A percentile compares a stretch with the other conserved stretches of the same genome.
Evolutionary conservation across 345 rosid genomes (phyloP).

Genomic region (Citropsis articulata): DNA sequence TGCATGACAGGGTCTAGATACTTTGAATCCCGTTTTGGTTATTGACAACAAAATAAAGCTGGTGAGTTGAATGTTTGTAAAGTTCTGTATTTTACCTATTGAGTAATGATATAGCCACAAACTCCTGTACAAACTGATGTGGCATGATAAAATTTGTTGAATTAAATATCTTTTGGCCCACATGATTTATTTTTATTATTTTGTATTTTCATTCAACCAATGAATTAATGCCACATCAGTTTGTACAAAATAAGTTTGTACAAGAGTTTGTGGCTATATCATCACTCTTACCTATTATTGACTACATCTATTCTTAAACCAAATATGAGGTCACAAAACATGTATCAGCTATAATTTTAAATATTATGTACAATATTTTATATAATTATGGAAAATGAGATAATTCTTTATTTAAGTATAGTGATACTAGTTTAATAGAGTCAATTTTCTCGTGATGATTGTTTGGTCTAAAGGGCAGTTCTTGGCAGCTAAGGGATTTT

Average conservation of each 20-base stretch:
- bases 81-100: neutral
- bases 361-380: neutral
- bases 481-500: neutral
- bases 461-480: neutral
- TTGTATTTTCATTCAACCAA: no score
- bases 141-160: no score
- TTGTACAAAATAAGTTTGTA: no score
- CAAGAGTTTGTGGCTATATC: no score
- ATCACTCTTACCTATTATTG: neutral
- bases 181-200: no score
- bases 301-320: neutral
- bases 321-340: neutral
- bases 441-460: neutral
- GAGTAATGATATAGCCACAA: no score
- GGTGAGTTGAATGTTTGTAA: conserved; percentile 34
- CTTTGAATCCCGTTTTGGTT: conserved; percentile 46
- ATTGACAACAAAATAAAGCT: conserved; percentile 51
- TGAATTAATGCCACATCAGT: no score
- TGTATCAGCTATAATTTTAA: neutral
- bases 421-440: neutral
- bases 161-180: no score
- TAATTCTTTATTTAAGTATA: neutral
- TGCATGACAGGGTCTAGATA: conserved; percentile 54
- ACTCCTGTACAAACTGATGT: no score
- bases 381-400: neutral